These are phyloP conservation scores for Dendrobium chrysotoxum DNA, from an alignment of 106 monocot species.

Conservation along the genomic window DNA sequence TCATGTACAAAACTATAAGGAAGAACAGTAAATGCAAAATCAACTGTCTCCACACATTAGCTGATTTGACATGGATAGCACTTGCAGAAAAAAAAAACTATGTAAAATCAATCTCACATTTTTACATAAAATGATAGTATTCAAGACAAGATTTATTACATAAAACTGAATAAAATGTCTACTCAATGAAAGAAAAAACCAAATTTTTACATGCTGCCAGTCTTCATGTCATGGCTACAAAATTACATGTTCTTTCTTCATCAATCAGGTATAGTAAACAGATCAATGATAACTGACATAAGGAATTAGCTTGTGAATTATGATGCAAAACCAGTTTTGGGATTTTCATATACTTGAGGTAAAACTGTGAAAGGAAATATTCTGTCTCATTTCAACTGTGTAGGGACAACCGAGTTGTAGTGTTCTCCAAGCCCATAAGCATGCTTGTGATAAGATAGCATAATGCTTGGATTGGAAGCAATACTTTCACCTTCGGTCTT, in stretches of 20 bases:
- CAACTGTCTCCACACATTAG: too few relatives aligned
- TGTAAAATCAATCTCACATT: too few relatives aligned
- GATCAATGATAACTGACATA: background rate
- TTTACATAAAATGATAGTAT: background rate
- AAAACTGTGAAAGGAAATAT: background rate
- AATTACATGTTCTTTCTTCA: background rate
- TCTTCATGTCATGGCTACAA: background rate
- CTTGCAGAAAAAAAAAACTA: too few relatives aligned
- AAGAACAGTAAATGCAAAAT: background rate
- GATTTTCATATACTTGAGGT: background rate
- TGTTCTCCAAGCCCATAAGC: slow-evolving; percentile 88
- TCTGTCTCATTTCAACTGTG: background rate
- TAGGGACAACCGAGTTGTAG: slow-evolving; percentile 69
- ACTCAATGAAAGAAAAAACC: background rate
- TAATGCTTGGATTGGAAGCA: slow-evolving; percentile 29
- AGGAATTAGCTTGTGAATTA: background rate
- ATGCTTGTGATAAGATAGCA: slow-evolving; percentile 70
- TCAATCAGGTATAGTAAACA: background rate
- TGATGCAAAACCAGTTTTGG: background rate
- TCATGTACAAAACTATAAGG: background rate
- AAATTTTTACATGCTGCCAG: background rate
- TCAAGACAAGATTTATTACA: background rate
- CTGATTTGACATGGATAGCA: too few relatives aligned
- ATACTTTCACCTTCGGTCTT: slow-evolving; percentile 18
- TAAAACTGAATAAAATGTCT: background rate